These are phyloP conservation scores for Ilyonectria robusta DNA, from an alignment of 2,329 filamentous ascomycete species.

Conservation along the genomic window DNA sequence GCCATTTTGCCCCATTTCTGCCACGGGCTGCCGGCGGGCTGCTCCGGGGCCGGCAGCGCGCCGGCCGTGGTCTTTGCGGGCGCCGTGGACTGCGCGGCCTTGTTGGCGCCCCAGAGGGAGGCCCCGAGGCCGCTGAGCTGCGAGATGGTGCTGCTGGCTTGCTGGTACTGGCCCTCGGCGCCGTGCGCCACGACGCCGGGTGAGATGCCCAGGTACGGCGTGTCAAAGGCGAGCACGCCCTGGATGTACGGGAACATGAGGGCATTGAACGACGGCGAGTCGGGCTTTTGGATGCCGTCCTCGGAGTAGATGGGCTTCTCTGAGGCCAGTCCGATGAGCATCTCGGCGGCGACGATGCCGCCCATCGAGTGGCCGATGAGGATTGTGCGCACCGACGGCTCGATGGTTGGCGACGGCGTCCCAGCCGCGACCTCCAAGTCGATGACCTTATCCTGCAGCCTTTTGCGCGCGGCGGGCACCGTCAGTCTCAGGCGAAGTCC, in stretches of 20 bases:
- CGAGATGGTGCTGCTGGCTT: slow-evolving; percentile 79
- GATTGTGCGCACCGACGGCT: slow-evolving; percentile 86
- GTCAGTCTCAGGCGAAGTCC: background rate
- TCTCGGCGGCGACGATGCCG: slow-evolving; percentile 94
- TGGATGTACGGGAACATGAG: slow-evolving; percentile 96
- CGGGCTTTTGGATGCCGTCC: slow-evolving; percentile 56
- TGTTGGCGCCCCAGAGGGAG: slow-evolving; percentile 72
- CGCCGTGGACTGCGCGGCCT: slow-evolving; percentile 53
- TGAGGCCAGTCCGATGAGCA: slow-evolving; percentile 78
- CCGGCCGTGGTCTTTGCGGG: slow-evolving; percentile 35
- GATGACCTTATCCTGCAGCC: slow-evolving; percentile 92
- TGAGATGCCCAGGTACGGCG: slow-evolving; percentile 87
- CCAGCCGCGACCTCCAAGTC: slow-evolving; percentile 89
- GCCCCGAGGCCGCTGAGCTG: slow-evolving; percentile 77
- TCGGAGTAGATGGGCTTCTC: slow-evolving; percentile 68
- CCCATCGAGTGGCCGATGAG: slow-evolving; percentile 92
- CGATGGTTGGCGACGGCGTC: slow-evolving; percentile 86
- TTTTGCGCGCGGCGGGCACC: slow-evolving; percentile 49
- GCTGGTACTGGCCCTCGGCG: slow-evolving; percentile 86
- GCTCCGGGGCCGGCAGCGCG: slow-evolving; percentile 49
- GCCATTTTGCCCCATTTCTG: slow-evolving; percentile 88
- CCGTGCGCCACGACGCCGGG: slow-evolving; percentile 88
- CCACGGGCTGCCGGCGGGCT: slow-evolving; percentile 66
- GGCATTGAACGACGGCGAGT: slow-evolving; percentile 61
- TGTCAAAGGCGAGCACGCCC: slow-evolving; percentile 93